phyloP scores from a whole-genome alignment of 805 yeast species.

The Kodamaea kakaduensis region DNA sequence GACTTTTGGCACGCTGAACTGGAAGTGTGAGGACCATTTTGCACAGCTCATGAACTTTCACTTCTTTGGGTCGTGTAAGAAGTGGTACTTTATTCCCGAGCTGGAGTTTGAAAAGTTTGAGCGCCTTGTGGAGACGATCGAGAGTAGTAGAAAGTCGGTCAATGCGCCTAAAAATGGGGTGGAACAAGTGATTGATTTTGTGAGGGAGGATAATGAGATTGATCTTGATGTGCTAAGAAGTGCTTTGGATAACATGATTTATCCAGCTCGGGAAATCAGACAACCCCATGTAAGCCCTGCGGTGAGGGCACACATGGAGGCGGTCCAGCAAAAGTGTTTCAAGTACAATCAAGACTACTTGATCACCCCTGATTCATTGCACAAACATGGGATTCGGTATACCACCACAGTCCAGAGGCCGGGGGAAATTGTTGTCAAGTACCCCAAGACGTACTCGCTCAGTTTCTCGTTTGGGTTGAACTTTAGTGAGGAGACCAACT shows the following conservation, averaged over 20 bases:
- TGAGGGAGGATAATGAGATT: conserved; percentile 9
- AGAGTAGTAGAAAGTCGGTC: conserved; percentile 9
- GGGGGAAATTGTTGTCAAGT: conserved; percentile 58
- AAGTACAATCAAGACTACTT: conserved; percentile 42
- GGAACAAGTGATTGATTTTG: conserved; percentile 18
- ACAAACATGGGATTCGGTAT: conserved; percentile 45
- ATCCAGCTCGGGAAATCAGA: conserved; percentile 27
- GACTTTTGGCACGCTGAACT: conserved; percentile 51
- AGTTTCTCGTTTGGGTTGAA: conserved; percentile 52
- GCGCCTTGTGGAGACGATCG: conserved; percentile 24
- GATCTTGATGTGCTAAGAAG: conserved; percentile 26
- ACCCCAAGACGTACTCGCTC: conserved; percentile 52
- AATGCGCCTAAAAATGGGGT: conserved; percentile 17
- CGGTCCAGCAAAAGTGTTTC: conserved; percentile 1
- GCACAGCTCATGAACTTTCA: conserved; percentile 50
- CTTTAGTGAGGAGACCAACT: conserved; percentile 51
- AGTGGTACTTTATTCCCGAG: conserved; percentile 65
- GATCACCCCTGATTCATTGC: conserved; percentile 48
- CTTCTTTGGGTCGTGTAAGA: conserved; percentile 50
- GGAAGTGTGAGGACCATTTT: conserved; percentile 61
- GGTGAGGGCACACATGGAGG: conserved; percentile 17
- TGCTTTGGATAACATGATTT: conserved; percentile 31
- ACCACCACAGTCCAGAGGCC: conserved; percentile 52
- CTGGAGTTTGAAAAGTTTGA: conserved; percentile 52
- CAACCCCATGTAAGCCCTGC: conserved; percentile 23